Evolutionary conservation across 345 rosid species (phyloP), one percentile per base, ranked within the genome.

Genomic region (Gossypium raimondii): DNA sequence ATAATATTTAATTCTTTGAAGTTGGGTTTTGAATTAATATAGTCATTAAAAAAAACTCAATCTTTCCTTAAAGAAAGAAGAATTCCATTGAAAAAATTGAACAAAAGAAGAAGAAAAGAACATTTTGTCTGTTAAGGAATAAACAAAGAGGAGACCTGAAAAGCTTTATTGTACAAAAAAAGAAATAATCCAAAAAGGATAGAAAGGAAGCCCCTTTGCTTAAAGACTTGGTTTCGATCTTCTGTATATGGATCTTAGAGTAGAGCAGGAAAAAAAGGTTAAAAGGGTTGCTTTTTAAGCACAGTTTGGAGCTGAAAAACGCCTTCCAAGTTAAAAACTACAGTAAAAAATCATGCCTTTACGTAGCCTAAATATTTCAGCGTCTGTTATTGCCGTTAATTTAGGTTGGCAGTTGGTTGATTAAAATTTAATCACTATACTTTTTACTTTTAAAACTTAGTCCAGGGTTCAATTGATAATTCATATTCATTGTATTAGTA

Each of bases 91-190:
- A 44, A 73, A 52, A 14, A 12, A 51, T 48, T 62, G 43, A 72
- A 53, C 16, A 53, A 11, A 11, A 47, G 16, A 47, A 47, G 51
- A 47, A 47, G 51, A 47, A 47, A 82, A 50, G 78, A 79, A 79
- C 81, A 70, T 62, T 58, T 50, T 2, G 3, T 11, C 72, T 24
- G 14, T 48, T 24, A 41, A 64, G 25, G 50, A 38, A 41, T 38
- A 38, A 41, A 64, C n/a, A 64, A 41, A 63, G 13, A 9, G 22
- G 2, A 8, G 41, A 64, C 25, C 48, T 38, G 68, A 38, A 63
- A 38, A 34, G 48, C 68, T 63, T 63, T n/a, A 22, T 9, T n/a
- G 25, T 34, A 34, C 7, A 34, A 6, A 34, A 34, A 34, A 34
- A 34, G 38, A 34, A 34, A 34, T 5, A 34, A 34, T 44, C 68